Evolutionary conservation across 176 grass and related monocot species (phyloP), one percentile per base, ranked within the genome.

Genomic region (Cenchrus purpureus): DNA sequence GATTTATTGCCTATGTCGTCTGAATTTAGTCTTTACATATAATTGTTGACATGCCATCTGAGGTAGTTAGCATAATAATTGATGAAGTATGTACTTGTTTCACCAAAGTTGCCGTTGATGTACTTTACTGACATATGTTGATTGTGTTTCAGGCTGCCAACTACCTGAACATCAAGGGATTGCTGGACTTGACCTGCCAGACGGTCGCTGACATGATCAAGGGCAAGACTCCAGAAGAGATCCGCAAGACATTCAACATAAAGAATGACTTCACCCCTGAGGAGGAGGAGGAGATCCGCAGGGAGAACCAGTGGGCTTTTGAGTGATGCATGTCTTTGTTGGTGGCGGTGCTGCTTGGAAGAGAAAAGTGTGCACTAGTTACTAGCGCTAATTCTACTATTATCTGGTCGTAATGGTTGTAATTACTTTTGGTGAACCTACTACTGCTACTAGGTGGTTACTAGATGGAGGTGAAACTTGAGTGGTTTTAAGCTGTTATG

Each of bases 261-360:
- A 40, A 40, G 37, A 40, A 40, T 4, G 37, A 40, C 37, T 40
- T 40, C 37, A 40, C 37, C 37, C 37, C 37, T 4, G 37, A 40
- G 37, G 37, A 40, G 37, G 37, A 40, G 37, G 37, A 40, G 37
- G 37, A 40, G 37, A 83, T 88, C 56, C 80, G 66, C 74, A 88
- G 80, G 80, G 87, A 88, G 81, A 88, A 88, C 87, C 87, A 79
- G 87, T 88, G 87, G 87, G 87, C 87, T 9, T 84, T 84, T 0
- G 87, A 84, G 82, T 89, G 71, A 72, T 25, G 67, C 5, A 1
- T 46, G 45, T 10, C n/a, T 48, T 4, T 40, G 37, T 4, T 40
- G 0, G 4, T 70, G 66, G 65, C 1, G 19, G 42, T 12, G 5
- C 16, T 29, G 44, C 20, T 25, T 49, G 46, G 11, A 71, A 28